Base-by-base conservation (phyloP, 306 rosid genomes). In the Argentina anserina region DNA sequence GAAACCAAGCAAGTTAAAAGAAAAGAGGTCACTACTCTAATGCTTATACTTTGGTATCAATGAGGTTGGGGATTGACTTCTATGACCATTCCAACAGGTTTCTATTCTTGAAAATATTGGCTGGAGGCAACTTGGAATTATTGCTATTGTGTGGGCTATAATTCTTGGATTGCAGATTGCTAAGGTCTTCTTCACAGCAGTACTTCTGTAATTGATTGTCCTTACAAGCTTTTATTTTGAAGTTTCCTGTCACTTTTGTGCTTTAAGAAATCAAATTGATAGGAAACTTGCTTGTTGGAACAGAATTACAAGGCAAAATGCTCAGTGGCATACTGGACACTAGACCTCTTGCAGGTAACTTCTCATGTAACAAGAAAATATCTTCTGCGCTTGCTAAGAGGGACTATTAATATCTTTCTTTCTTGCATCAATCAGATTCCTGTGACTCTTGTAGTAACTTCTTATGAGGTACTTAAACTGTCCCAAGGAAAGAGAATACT, bases 121-220 rank as follows among this genome's bases (percentile, higher is more conserved):
- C 73, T 87, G 96, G 96, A 87, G 78, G 82, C 90, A 87, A 69
- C 69, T 87, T 34, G 96, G 90, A 69, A 85, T 82, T 71, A 91
- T 90, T 47, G 68, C 42, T 26, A 72, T 76, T 85, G 89, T 90
- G 70, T 90, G 96, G 96, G 18, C 81, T 70, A 69, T 87, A 59
- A 84, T 87, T 67, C 96, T 90, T 66, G 86, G 40, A 18, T n/a
- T 90, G 60, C 92, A 90, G 81, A 87, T 90, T 39, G 81, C 55
- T 41, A 84, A 90, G 92, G 96, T 86, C 70, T 71, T 7, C 4
- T 69, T 40, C 29, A 65, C 13, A 17, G 14, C 11, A 26, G 31
- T 49, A 26, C 45, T 31, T 34, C 3, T 20, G 46, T 20, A 25
- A n/a, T 34, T 53, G 14, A 46, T 75, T 61, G 58, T 41, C 76